Evolutionary conservation across 805 yeast species (phyloP), one percentile per base, ranked within the genome.

Genomic region (Pichia scutulata): DNA sequence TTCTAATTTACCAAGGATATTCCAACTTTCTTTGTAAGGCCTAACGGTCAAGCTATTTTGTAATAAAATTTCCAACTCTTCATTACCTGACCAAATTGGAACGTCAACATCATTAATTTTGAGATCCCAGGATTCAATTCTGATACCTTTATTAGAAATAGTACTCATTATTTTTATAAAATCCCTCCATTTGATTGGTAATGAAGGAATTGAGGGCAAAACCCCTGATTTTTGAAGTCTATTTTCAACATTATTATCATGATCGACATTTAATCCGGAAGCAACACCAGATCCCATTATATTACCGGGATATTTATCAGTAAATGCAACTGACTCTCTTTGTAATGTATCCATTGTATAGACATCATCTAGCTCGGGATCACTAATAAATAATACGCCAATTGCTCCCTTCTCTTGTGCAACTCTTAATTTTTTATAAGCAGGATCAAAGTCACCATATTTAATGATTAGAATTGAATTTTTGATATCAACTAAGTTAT

Each of bases 211-310:
- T 18, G 80, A 74, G 1, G 95, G 86, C 2, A 86, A 71, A 39
- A 78, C 70, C 6, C 62, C 62, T 0, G 86, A 77, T 16, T 76
- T 68, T 6, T 70, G 65, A 68, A 80, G 69, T 36, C 57, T 14
- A 65, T 67, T 18, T 70, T 60, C 49, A 72, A 70, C 16, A 70
- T 70, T 43, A 67, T 67, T 49, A 65, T 64, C 22, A 69, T 70
- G 39, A 68, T 68, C 22, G 77, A 69, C 46, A 10, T 42, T 24
- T 40, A 51, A 55, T 13, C 36, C 45, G 2, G 56, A 55, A 0
- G 83, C 72, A 82, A 84, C 81, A 2, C 95, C 96, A 0, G 96
- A 95, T 3, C 86, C 75, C 36, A 86, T 62, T 4, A 89, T 77
- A 63, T 89, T 93, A 9, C 97, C 97, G 1, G 92, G 78, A 51